Evolutionary conservation across 2,329 filamentous ascomycete genomes (phyloP).

Genomic region (Neoascochyta sp.): DNA sequence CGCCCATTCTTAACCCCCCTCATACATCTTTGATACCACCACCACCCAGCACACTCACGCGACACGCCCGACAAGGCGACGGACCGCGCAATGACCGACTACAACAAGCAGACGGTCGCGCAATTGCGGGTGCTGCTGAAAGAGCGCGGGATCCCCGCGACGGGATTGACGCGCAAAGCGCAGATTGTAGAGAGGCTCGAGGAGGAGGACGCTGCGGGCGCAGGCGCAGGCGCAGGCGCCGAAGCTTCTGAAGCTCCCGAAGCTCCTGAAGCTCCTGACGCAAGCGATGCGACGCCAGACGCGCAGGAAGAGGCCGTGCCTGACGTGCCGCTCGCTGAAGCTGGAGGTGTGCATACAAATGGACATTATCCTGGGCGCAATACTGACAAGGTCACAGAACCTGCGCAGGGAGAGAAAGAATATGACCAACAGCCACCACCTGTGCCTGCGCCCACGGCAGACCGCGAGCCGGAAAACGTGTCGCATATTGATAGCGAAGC

Average conservation of each 20-base stretch:
- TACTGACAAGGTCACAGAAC: slow-evolving; percentile 11
- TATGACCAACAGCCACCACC: slow-evolving; percentile 6
- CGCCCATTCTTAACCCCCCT: too few species aligned
- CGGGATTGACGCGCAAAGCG: slow-evolving; percentile 47
- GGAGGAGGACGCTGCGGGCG: slow-evolving; percentile 19
- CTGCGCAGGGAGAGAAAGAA: slow-evolving; percentile 1
- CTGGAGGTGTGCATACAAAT: slow-evolving; percentile 17
- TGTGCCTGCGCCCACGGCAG: slow-evolving; percentile 14
- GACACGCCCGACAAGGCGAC: too few species aligned
- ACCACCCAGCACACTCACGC: too few species aligned
- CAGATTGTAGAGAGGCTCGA: slow-evolving; percentile 48
- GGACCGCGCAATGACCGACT: slow-evolving; percentile 41
- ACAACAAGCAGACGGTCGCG: slow-evolving; percentile 47
- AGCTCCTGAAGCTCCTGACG: slow-evolving; percentile 3
- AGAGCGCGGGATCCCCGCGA: slow-evolving; percentile 45
- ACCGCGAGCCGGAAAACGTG: slow-evolving; percentile 15
- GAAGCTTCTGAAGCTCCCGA: slow-evolving; percentile 8
- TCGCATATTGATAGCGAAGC: slow-evolving; percentile 22
- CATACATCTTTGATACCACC: too few species aligned
- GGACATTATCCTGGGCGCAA: not conserved
- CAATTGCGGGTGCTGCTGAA: slow-evolving; percentile 47
- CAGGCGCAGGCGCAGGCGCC: slow-evolving; percentile 8
- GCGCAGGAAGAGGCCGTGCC: slow-evolving; percentile 6
- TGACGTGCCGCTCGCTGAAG: slow-evolving; percentile 16
- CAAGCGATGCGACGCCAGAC: slow-evolving; percentile 5